Base-by-base conservation (phyloP, 352 stramenopile genomes). In the Phytophthora rubi region DNA sequence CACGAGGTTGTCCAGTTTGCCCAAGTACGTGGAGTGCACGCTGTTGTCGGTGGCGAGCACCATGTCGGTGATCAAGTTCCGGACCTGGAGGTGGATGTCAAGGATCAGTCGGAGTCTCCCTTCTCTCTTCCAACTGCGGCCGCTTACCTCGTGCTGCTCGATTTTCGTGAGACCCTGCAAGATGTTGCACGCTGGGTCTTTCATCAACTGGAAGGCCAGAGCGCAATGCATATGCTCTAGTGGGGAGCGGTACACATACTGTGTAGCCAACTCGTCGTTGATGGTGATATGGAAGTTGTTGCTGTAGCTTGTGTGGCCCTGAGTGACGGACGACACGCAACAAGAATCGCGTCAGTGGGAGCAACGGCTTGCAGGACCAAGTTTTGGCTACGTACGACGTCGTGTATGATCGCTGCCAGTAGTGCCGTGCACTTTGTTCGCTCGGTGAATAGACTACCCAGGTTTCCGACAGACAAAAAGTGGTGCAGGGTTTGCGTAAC, bases 1-100 rank as follows among this genome's bases (percentile, higher is more conserved):
- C 12, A 94, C 75, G n/a, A 96, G 71, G 7, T 77, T 77, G 39
- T 97, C 88, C 21, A 97, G 76, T 28, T 94, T 93, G 32, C 74
- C 75, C 21, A 95, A 74, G 62, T 93, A 90, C n/a, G 82, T 69
- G 28, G 86, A 86, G 68, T 97, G 90, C 35, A 94, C 81, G 37
- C 79, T 91, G 68, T 96, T 96, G 73, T 97, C 89, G 0, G 90
- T 97, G n/a, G 88, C 83, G 2, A 97, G 80, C 12, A 97, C 88
- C 78, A 94, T 92, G 62, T 95, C 83, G 53, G 85, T 93, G 68
- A 96, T 89, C 35, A 93, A 69, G 48, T 83, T 91, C 30, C 86
- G 84, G 30, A 90, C 71, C 82, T 90, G 44, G 28, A n/a, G 26
- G 39, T 21, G 35, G 15, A 45, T 4, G 45, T 37, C 21, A 23